Evolutionary conservation across 2,329 filamentous ascomycete species (phyloP), one percentile per base, ranked within the genome.

Genomic region (Ophiostoma quercus): DNA sequence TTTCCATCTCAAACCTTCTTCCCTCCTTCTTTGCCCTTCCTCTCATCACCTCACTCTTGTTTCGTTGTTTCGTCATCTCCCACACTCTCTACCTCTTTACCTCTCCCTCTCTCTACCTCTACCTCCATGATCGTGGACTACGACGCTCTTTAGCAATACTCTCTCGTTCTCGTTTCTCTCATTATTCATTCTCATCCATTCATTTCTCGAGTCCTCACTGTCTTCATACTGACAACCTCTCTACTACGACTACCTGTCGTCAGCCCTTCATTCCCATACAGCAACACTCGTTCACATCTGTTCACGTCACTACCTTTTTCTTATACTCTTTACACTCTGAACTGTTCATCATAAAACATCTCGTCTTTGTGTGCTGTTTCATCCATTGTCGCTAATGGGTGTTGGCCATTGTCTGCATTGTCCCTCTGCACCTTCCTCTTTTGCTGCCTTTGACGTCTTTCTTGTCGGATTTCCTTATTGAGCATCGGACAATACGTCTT

Each of bases 351-450:
- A 34, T 29, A 29, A 29, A 34, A 34, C 34, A 34, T 34, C 34
- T 2, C 34, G 34, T 34, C 62, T 65, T 65, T 65, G 19, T 39
- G 19, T 39, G 14, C 34, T 65, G 62, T 65, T 65, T 39, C 11
- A 22, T 65, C 60, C 6, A 37, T 22, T 65, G 62, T 22, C 32
- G 12, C 11, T 16, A 19, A 62, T 62, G 4, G 3, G 57, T 16
- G 57, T 34, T 62, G 16, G 34, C 54, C 66, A 70, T 69, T 67
- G 62, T 69, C 70, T 22, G 9, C 62, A 65, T 65, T 39, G 62
- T 65, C 34, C 19, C 32, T 39, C 19, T n/a, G 7, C 22, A 14
- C 51, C 51, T 22, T 47, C 43, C 43, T 47, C 2, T 43, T 14
- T 43, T 43, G 41, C 12, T 11, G 34, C 8, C 34, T 34, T 34